Conservation (phyloP, 2,329 filamentous ascomycete species). For the Cercospora brassicicola region DNA sequence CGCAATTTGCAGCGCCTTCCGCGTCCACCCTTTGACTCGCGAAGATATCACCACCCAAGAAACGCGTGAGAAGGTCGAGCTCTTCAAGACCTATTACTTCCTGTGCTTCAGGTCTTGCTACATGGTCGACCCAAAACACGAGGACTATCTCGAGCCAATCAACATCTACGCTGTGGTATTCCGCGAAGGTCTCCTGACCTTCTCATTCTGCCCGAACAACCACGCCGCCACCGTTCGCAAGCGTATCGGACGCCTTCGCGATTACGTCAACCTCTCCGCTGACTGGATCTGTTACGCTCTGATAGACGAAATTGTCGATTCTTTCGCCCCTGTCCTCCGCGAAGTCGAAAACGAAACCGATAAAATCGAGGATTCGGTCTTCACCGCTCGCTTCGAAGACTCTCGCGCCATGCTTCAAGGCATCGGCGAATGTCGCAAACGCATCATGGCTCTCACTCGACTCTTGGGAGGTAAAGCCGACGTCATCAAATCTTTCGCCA, state of each 20-base stretch:
- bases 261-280: slow-evolving; percentile 90
- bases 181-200: slow-evolving; percentile 89
- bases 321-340: slow-evolving; percentile 84
- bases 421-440: slow-evolving; percentile 89
- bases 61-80: slow-evolving; percentile 94
- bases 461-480: slow-evolving; percentile 97
- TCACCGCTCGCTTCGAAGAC: slow-evolving; percentile 86
- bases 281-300: slow-evolving; percentile 99
- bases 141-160: slow-evolving; percentile 86
- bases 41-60: slow-evolving; percentile 97
- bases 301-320: slow-evolving; percentile 98
- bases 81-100: slow-evolving; percentile 98
- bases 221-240: slow-evolving; percentile 87
- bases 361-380: slow-evolving; percentile 91
- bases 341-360: slow-evolving; percentile 87
- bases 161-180: slow-evolving; percentile 98
- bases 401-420: slow-evolving; percentile 82
- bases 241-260: slow-evolving; percentile 87
- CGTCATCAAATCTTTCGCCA: slow-evolving; percentile 94
- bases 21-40: slow-evolving; percentile 89
- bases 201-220: slow-evolving; percentile 84
- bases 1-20: slow-evolving; percentile 88
- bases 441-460: slow-evolving; percentile 88
- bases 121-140: slow-evolving; percentile 73
- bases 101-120: slow-evolving; percentile 95